Evolutionary conservation across 805 yeast genomes (phyloP).

Genomic region (Blastobotrys americana): DNA sequence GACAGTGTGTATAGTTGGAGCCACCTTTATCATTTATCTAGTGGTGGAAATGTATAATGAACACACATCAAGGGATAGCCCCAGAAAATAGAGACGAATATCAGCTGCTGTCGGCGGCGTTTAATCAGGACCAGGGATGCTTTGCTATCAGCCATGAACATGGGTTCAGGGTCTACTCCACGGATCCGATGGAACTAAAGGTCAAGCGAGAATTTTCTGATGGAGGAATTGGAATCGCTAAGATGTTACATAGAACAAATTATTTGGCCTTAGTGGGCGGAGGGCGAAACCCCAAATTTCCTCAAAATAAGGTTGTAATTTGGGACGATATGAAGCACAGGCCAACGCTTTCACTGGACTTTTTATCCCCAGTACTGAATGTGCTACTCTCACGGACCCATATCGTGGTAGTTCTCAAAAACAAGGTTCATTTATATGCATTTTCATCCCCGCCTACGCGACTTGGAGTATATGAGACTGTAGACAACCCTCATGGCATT

Average conservation of each 20-base stretch:
- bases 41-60: conserved; percentile 16
- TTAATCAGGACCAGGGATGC: conserved; percentile 88
- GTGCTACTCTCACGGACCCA: conserved; percentile 69
- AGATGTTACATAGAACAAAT: conserved; percentile 86
- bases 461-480: conserved; percentile 58
- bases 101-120: conserved; percentile 49
- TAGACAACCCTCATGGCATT: conserved; percentile 53
- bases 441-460: conserved; percentile 73
- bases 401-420: conserved; percentile 63
- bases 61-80: conserved; percentile 14
- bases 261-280: conserved; percentile 89
- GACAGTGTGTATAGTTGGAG: too few relatives aligned
- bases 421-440: conserved; percentile 66
- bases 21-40: too few relatives aligned
- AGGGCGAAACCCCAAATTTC: conserved; percentile 69
- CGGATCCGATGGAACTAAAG: conserved; percentile 77
- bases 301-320: conserved; percentile 70
- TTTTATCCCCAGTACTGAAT: conserved; percentile 65
- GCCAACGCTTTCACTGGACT: conserved; percentile 65
- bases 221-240: conserved; percentile 65
- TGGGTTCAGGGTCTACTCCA: conserved; percentile 79
- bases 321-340: conserved; percentile 88
- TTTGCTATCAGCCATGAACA: conserved; percentile 74
- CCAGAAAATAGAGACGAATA: conserved; percentile 8
- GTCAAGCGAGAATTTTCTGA: conserved; percentile 47